These are phyloP conservation scores for Sugiyamaella marilandica DNA, from an alignment of 805 yeast genomes.

Conservation along the genomic window DNA sequence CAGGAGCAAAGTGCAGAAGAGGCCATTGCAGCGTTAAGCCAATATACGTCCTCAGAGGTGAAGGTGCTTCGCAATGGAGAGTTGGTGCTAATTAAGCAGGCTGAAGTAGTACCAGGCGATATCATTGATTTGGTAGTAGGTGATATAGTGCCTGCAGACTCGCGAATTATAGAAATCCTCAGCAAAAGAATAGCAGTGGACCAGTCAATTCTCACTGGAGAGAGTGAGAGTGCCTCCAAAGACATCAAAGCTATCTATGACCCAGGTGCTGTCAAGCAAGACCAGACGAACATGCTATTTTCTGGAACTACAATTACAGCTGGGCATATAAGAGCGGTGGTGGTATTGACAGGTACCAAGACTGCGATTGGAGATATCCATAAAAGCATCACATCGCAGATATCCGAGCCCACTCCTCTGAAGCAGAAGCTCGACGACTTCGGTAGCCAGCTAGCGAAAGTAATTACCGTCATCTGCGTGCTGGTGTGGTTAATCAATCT, in stretches of 20 bases:
- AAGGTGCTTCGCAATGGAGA: slow-evolving; percentile 78
- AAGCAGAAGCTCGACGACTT: slow-evolving; percentile 90
- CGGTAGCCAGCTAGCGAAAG: slow-evolving; percentile 80
- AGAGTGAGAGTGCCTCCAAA: slow-evolving; percentile 78
- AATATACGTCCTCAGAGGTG: slow-evolving; percentile 88
- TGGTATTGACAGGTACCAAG: slow-evolving; percentile 76
- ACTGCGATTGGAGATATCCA: slow-evolving; percentile 93
- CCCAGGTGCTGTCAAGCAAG: slow-evolving; percentile 53
- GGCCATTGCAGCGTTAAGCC: slow-evolving; percentile 83
- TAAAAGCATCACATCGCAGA: slow-evolving; percentile 75
- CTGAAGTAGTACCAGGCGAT: slow-evolving; percentile 82
- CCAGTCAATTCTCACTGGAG: slow-evolving; percentile 93
- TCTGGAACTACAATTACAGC: slow-evolving; percentile 96
- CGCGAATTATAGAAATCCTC: slow-evolving; percentile 68
- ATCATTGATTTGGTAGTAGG: slow-evolving; percentile 81
- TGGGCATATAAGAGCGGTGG: slow-evolving; percentile 91
- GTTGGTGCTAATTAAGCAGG: slow-evolving; percentile 71
- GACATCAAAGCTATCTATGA: slow-evolving; percentile 84
- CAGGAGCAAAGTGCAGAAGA: slow-evolving; percentile 94
- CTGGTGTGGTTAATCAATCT: slow-evolving; percentile 82
- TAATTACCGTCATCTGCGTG: slow-evolving; percentile 82
- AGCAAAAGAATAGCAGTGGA: slow-evolving; percentile 67
- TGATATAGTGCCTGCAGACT: slow-evolving; percentile 91
- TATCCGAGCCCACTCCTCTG: slow-evolving; percentile 94
- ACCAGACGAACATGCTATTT: slow-evolving; percentile 73